Conservation (phyloP, 441 rosid species). For the Populus tomentosa region DNA sequence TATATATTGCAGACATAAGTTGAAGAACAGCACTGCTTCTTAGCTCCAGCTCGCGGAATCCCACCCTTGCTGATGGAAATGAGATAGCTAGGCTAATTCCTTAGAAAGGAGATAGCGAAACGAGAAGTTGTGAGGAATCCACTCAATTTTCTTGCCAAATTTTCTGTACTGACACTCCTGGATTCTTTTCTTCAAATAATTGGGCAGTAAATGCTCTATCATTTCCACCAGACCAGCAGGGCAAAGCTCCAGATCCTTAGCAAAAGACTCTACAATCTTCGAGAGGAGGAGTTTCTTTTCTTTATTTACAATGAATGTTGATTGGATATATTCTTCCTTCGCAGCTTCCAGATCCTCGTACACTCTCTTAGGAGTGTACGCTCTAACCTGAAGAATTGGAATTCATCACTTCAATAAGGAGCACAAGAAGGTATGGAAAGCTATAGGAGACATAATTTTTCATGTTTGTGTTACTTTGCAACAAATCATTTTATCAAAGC, state of each 20-base stretch:
- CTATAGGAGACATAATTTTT: neutral
- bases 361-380: slow-evolving; percentile 59
- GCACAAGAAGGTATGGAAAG: neutral
- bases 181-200: slow-evolving; percentile 39
- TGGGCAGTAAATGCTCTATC: slow-evolving; percentile 42
- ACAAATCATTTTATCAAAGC: no score
- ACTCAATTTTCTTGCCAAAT: slow-evolving; percentile 49
- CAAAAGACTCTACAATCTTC: slow-evolving; percentile 58
- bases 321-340: slow-evolving; percentile 63
- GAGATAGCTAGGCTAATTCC: slow-evolving; percentile 33
- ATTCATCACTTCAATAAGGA: neutral
- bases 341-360: slow-evolving; percentile 73
- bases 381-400: slow-evolving; percentile 47
- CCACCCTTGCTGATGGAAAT: neutral
- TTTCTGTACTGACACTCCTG: slow-evolving; percentile 36
- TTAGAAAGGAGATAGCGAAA: slow-evolving; percentile 59
- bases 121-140: slow-evolving; percentile 70
- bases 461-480: no score
- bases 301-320: slow-evolving; percentile 41
- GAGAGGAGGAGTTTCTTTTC: slow-evolving; percentile 66
- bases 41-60: neutral
- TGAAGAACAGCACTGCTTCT: neutral
- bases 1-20: neutral
- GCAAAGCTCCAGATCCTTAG: slow-evolving; percentile 54
- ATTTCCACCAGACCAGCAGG: slow-evolving; percentile 43